These are phyloP conservation scores for Cordyceps cateniannulata DNA, from an alignment of 2,329 filamentous ascomycete genomes.

Conservation along the genomic window DNA sequence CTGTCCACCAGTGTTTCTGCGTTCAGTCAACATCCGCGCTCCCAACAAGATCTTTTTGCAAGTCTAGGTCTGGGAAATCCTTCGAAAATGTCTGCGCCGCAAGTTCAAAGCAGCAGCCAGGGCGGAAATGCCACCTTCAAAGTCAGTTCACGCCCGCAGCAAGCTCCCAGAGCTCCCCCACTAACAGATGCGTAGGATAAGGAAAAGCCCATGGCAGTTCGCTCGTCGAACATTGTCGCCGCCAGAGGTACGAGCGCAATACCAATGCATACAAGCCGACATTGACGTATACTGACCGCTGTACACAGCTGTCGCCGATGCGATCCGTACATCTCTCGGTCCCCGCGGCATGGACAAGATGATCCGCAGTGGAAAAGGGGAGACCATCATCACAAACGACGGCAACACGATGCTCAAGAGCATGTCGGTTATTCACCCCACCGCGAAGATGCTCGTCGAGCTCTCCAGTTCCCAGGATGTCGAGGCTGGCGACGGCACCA, in stretches of 20 bases:
- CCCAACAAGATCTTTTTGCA: conserved; percentile 3
- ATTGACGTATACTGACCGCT: conserved; percentile 11
- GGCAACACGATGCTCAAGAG: conserved; percentile 98
- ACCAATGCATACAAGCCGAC: not conserved
- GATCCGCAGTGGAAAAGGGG: conserved; percentile 94
- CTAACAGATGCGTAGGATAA: conserved; percentile 56
- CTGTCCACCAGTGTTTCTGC: conserved; percentile 24
- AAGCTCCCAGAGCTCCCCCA: conserved; percentile 31
- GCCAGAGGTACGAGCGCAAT: conserved; percentile 65
- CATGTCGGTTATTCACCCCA: conserved; percentile 99
- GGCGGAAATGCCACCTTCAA: conserved; percentile 51
- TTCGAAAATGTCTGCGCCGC: conserved; percentile 37
- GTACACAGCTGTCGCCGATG: conserved; percentile 80
- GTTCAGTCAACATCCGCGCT: conserved; percentile 23
- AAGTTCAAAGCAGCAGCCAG: conserved; percentile 25
- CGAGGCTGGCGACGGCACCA: conserved; percentile 96
- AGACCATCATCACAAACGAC: conserved; percentile 99
- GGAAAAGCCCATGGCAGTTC: conserved; percentile 97
- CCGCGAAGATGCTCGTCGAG: conserved; percentile 98
- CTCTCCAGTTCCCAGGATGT: conserved; percentile 96
- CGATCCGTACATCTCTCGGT: conserved; percentile 91
- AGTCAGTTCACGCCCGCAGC: conserved; percentile 33
- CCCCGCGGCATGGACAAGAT: conserved; percentile 99
- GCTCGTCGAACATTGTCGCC: conserved; percentile 93
- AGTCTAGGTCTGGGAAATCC: conserved; percentile 27